These are phyloP conservation scores for Pseudohyphozyma bogoriensis DNA, from an alignment of 768 basidiomycete species.

Conservation along the genomic window DNA sequence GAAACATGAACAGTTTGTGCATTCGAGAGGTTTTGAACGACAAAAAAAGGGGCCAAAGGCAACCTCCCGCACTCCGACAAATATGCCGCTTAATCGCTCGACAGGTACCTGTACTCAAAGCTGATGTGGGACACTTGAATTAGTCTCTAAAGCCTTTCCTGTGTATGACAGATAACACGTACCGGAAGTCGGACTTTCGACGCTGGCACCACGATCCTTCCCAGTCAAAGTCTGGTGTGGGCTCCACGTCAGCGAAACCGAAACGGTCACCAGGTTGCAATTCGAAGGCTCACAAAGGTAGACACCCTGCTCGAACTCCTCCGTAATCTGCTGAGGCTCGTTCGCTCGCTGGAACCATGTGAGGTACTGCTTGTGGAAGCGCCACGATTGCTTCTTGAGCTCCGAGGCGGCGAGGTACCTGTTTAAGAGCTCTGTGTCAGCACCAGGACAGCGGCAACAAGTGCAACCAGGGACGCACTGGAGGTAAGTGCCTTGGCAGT, in stretches of 20 bases:
- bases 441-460: neutral
- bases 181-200: constrained; percentile 96
- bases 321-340: constrained; percentile 95
- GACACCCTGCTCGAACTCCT: constrained; percentile 98
- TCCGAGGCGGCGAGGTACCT: constrained; percentile 95
- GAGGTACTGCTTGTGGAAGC: constrained; percentile 97
- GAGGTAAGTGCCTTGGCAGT: constrained; percentile 91
- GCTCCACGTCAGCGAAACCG: neutral
- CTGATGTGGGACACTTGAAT: constrained; percentile 96
- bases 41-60: too few relatives aligned
- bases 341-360: constrained; percentile 98
- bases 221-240: constrained; percentile 53
- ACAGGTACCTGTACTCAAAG: constrained; percentile 38
- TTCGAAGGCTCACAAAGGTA: constrained; percentile 41
- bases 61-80: too few relatives aligned
- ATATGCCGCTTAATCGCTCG: neutral
- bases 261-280: neutral
- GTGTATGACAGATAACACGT: too few relatives aligned
- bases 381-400: constrained; percentile 93
- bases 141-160: constrained; percentile 92
- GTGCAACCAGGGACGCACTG: constrained; percentile 52
- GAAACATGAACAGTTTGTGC: too few relatives aligned
- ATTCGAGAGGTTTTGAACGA: too few relatives aligned
- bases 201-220: constrained; percentile 91
- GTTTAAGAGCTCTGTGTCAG: neutral